Evolutionary conservation across 306 rosid species (phyloP).

Genomic region (Citrullus colocynthis): DNA sequence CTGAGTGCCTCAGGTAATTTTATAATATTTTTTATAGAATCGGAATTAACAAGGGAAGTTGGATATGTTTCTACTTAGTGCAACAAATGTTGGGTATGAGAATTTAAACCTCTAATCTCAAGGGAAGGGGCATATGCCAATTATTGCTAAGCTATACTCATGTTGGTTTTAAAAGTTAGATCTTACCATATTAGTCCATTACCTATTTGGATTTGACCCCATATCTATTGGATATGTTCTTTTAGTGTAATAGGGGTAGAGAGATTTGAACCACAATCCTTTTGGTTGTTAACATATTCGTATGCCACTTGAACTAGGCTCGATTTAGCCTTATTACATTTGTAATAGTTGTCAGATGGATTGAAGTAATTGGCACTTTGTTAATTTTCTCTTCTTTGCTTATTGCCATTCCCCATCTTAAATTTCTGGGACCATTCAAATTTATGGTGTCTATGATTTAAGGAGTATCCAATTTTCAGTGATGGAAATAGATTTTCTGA

Average conservation of each 20-base stretch:
- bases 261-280: neutral
- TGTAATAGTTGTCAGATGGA: neutral
- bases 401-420: neutral
- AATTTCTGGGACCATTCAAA: neutral
- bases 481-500: neutral
- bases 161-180: neutral
- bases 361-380: neutral
- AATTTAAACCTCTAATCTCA: neutral
- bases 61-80: neutral
- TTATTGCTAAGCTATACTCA: neutral
- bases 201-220: neutral
- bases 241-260: too few species aligned
- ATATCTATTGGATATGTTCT: neutral
- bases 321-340: neutral
- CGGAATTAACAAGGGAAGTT: neutral
- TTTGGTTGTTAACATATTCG: too few species aligned
- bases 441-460: neutral
- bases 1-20: slow-evolving; percentile 40
- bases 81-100: neutral
- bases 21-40: neutral
- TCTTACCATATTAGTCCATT: neutral
- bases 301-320: too few species aligned
- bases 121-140: neutral
- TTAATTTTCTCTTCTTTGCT: neutral
- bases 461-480: neutral